phyloP scores from a whole-genome alignment of 345 rosid genomes.

The Murraya paniculata region DNA sequence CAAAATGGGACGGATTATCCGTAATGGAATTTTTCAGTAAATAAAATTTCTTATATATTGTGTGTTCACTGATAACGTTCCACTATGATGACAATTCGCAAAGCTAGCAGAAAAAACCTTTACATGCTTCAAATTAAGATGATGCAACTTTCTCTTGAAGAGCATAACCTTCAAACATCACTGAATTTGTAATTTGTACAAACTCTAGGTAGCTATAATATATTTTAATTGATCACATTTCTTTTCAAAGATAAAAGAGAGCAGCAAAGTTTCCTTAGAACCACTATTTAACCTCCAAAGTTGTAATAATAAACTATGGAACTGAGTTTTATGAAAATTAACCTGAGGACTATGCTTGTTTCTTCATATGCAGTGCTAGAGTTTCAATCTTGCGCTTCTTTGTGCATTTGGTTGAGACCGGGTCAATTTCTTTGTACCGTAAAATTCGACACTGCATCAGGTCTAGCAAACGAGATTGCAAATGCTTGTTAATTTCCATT shows the following conservation, averaged over 20 bases:
- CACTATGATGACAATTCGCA: not conserved
- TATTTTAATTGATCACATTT: not conserved
- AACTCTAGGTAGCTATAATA: not conserved
- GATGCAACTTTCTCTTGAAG: not conserved
- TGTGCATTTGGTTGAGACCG: slow-evolving; percentile 12
- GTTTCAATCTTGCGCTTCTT: slow-evolving; percentile 24
- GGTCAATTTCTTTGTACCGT: slow-evolving; percentile 2
- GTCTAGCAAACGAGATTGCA: slow-evolving; percentile 44
- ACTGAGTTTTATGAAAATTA: not conserved
- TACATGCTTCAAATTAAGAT: not conserved
- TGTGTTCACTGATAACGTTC: no score
- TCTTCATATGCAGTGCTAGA: not conserved
- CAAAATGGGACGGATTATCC: not conserved
- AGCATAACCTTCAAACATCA: not conserved
- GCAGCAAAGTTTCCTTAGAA: not conserved
- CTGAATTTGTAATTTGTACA: not conserved
- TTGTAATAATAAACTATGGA: not conserved
- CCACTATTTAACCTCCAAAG: not conserved
- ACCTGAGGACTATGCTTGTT: slow-evolving; percentile 8
- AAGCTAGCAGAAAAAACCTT: not conserved
- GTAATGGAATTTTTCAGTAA: no score
- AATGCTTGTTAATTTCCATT: slow-evolving; percentile 43
- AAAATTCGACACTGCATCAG: slow-evolving; percentile 35
- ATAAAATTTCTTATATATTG: no score
- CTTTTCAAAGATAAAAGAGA: not conserved